Percentiles rank a stretch among this genome's conserved stretches.
phyloP scores from a whole-genome alignment of 2,329 filamentous ascomycete genomes.

The Davidsoniella australis region DNA sequence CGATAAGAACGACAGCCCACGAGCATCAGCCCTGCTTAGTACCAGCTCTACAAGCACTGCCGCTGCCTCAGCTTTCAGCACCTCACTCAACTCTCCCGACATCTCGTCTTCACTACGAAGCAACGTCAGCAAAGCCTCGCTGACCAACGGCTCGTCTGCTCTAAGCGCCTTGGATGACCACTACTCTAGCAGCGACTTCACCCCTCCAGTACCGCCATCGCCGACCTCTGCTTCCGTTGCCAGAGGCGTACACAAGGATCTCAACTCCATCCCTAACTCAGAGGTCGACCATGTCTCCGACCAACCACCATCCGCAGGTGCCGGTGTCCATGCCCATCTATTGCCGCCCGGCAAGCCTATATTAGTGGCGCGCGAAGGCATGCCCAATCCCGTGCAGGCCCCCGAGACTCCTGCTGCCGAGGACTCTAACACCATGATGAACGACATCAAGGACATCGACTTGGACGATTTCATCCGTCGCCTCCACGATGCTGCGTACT shows the following conservation, averaged over 20 bases:
- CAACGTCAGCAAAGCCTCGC: slow-evolving; percentile 4
- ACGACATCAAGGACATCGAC: slow-evolving; percentile 80
- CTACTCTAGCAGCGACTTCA: slow-evolving; percentile 6
- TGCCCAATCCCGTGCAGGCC: slow-evolving; percentile 44
- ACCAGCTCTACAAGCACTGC: slow-evolving; percentile 34
- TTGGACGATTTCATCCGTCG: slow-evolving; percentile 95
- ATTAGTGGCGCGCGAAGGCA: slow-evolving; percentile 61
- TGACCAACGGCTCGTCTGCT: slow-evolving; percentile 24
- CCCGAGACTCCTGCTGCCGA: slow-evolving; percentile 25
- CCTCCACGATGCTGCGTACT: slow-evolving; percentile 83
- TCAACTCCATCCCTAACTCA: slow-evolving; percentile 66
- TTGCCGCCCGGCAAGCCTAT: slow-evolving; percentile 78
- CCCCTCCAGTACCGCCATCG: slow-evolving; percentile 9
- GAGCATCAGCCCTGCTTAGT: slow-evolving; percentile 52
- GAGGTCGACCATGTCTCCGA: slow-evolving; percentile 94
- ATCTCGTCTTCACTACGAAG: slow-evolving; percentile 18
- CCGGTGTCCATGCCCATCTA: slow-evolving; percentile 37
- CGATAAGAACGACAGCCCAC: slow-evolving; percentile 61
- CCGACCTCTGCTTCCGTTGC: slow-evolving; percentile 53
- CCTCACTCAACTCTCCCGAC: neutral
- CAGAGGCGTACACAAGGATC: slow-evolving; percentile 55
- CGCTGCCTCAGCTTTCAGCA: slow-evolving; percentile 16
- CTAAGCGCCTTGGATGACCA: slow-evolving; percentile 11
- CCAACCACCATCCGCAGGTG: slow-evolving; percentile 55
- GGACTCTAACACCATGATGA: slow-evolving; percentile 44